Evolutionary conservation across 176 grass and related monocot species (phyloP).

Genomic region (Oryza meyeriana): DNA sequence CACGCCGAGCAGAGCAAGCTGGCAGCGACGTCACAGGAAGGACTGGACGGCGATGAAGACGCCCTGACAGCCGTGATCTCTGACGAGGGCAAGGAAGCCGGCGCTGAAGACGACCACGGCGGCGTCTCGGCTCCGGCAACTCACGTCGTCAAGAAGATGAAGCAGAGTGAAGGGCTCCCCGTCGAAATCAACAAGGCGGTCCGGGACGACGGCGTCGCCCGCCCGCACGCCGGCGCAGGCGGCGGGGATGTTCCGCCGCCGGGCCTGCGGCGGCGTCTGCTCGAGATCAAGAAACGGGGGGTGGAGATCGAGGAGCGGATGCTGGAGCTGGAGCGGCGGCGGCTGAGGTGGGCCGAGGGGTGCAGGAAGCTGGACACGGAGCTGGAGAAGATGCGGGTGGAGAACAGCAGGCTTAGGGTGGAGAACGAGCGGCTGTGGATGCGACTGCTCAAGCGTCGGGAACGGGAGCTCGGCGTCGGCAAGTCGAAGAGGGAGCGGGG

Average conservation of each 20-base stretch:
- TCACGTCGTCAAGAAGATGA: neutral
- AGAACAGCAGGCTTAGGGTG: neutral
- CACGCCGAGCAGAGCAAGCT: neutral
- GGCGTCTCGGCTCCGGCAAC: neutral
- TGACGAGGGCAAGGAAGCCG: neutral
- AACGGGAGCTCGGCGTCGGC: neutral
- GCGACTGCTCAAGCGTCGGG: neutral
- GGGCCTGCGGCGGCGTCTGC: neutral
- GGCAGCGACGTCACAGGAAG: too few relatives aligned
- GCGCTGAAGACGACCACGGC: neutral
- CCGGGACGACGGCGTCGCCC: neutral
- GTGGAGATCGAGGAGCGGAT: neutral
- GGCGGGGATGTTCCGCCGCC: neutral
- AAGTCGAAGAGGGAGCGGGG: neutral
- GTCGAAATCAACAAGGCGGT: slow-evolving; percentile 4
- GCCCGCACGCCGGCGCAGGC: neutral
- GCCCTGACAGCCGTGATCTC: neutral
- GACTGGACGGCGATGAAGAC: neutral
- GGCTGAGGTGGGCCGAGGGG: neutral
- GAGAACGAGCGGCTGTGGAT: neutral
- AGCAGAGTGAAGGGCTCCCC: neutral
- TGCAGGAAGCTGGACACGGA: neutral
- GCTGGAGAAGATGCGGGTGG: neutral
- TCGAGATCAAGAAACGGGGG: neutral
- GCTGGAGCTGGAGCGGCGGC: neutral